These are phyloP conservation scores for Neolentinus lepideus DNA, from an alignment of 1,284 basidiomycete genomes.

Conservation along the genomic window DNA sequence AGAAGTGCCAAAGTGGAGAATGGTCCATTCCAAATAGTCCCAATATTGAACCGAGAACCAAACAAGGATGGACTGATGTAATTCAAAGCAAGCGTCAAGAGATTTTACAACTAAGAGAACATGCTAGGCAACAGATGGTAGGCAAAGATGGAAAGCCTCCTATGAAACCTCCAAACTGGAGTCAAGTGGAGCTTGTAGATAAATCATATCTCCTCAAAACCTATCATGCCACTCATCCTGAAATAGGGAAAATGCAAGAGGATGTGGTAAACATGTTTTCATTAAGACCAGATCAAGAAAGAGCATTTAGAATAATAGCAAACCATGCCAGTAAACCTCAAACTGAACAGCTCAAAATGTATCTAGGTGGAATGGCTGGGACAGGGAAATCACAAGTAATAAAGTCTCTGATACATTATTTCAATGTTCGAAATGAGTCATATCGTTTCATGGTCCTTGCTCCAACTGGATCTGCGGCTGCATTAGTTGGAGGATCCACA, in stretches of 20 bases:
- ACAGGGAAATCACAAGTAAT: slow-evolving; percentile 37
- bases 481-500: slow-evolving; percentile 27
- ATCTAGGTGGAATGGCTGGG: slow-evolving; percentile 29
- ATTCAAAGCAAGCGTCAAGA: background rate
- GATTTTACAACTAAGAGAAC: background rate
- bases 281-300: slow-evolving; percentile 22
- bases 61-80: background rate
- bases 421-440: slow-evolving; percentile 16
- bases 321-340: slow-evolving; percentile 17
- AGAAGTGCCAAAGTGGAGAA: background rate
- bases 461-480: slow-evolving; percentile 30
- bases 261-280: background rate
- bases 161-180: background rate
- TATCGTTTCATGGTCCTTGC: slow-evolving; percentile 24
- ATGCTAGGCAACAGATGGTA: background rate
- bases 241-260: background rate
- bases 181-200: background rate
- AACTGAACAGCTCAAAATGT: slow-evolving; percentile 23
- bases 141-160: background rate
- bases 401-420: slow-evolving; percentile 23
- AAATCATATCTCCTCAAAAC: background rate
- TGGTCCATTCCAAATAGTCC: background rate
- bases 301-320: slow-evolving; percentile 25
- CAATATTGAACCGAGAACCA: background rate
- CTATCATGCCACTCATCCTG: background rate